A percentile compares a stretch with the other conserved stretches of the same genome.
Conservation (phyloP, 2,329 filamentous ascomycete genomes). For the Pseudovirgaria hyperparasitica region DNA sequence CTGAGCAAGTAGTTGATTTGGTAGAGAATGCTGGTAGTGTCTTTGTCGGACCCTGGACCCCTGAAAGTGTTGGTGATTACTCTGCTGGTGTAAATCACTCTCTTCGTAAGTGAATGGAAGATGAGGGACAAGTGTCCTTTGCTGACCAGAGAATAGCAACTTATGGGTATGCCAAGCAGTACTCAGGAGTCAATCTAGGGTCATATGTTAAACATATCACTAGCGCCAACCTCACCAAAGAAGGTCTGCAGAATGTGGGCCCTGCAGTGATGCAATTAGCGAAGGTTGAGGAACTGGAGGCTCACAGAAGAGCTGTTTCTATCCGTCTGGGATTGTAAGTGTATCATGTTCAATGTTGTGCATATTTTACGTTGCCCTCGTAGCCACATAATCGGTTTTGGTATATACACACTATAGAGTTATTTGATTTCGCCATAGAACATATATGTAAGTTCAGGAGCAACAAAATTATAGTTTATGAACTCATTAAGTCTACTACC, state of each 20-base stretch:
- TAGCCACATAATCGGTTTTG: no score
- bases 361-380: no score
- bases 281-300: slow-evolving; percentile 87
- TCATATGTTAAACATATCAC: slow-evolving; percentile 99
- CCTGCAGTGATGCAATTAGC: slow-evolving; percentile 88
- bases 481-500: no score
- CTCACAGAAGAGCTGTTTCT: slow-evolving; percentile 66
- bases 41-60: slow-evolving; percentile 92
- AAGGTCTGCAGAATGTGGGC: slow-evolving; percentile 78
- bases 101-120: slow-evolving; percentile 64
- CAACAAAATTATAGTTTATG: no score
- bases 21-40: slow-evolving; percentile 89
- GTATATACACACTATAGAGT: no score
- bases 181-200: slow-evolving; percentile 89
- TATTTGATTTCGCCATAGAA: no score
- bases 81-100: slow-evolving; percentile 97
- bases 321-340: slow-evolving; percentile 41
- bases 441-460: no score
- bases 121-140: no score
- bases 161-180: slow-evolving; percentile 96
- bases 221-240: slow-evolving; percentile 73
- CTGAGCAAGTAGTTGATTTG: slow-evolving; percentile 58
- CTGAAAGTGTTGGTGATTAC: slow-evolving; percentile 95
- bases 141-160: no score
- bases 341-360: no score